phyloP scores from a whole-genome alignment of 768 basidiomycete species.

The Hypsizygus marmoreus region DNA sequence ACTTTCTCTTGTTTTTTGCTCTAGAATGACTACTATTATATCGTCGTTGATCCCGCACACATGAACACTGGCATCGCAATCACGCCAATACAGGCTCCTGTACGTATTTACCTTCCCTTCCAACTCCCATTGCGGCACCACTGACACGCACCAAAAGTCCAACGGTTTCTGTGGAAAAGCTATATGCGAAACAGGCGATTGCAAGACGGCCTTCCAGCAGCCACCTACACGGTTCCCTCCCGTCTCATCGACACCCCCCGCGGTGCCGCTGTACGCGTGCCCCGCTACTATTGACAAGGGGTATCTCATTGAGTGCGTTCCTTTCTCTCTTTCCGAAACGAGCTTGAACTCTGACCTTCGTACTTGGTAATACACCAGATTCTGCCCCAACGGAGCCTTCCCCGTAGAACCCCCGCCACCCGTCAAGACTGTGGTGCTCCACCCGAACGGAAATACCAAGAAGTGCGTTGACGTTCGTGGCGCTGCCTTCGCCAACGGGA shows the following conservation, averaged over 20 bases:
- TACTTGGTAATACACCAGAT: too few relatives aligned
- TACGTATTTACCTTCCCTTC: background rate
- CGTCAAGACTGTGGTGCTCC: too few relatives aligned
- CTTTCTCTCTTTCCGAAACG: too few relatives aligned
- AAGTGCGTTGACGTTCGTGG: constrained; percentile 38
- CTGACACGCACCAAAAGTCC: too few relatives aligned
- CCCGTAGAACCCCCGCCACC: too few relatives aligned
- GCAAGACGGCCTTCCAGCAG: constrained; percentile 23
- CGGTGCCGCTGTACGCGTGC: constrained; percentile 23
- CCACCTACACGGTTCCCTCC: constrained; percentile 28
- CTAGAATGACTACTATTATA: constrained; percentile 5
- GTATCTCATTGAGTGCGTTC: constrained; percentile 28
- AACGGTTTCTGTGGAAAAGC: constrained; percentile 24
- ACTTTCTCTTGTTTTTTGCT: background rate
- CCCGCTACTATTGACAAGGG: constrained; percentile 16
- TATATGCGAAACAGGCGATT: constrained; percentile 23
- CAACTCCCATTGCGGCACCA: too few relatives aligned
- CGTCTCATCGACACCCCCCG: constrained; percentile 15
- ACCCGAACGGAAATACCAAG: constrained; percentile 25
- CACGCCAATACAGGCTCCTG: background rate
- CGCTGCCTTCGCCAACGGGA: constrained; percentile 29
- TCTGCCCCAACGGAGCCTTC: too few relatives aligned
- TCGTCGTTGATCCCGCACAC: constrained; percentile 1
- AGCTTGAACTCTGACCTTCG: too few relatives aligned
- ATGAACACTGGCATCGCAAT: constrained; percentile 8